Base-by-base conservation (phyloP, 345 rosid species). In the Bruguiera gymnorhiza region DNA sequence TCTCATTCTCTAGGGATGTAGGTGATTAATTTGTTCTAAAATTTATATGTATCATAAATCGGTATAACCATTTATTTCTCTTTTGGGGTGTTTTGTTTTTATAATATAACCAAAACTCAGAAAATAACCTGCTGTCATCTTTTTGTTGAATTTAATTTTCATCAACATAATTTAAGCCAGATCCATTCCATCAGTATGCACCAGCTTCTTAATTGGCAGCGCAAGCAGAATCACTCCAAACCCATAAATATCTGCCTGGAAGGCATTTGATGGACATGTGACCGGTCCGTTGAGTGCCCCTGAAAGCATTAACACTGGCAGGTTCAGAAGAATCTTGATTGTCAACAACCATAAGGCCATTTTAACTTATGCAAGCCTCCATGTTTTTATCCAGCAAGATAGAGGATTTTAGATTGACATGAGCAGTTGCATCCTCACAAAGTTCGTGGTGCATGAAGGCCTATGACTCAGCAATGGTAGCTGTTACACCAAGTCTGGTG, bases 401-500 rank as follows among this genome's bases (percentile, higher is more conserved):
- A 80, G 86, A 81, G 57, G 93, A 84, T 74, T 86, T 88, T 63
- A 88, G 70, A 76, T 84, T 86, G 3, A 90, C 93, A 62, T 88
- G 90, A 11, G 82, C 78, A 18, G 86, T 78, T 8, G 74, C 71
- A 8, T 69, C 73, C 3, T 55, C 36, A 1, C 15, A 11, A 26
- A 84, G 85, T 57, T 81, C 79, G 66, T 73, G 79, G 62, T n/a
- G n/a, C n/a, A n/a, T n/a, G n/a, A n/a, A n/a, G n/a, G n/a, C n/a
- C n/a, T n/a, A n/a, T n/a, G n/a, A n/a, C n/a, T n/a, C n/a, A n/a
- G n/a, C n/a, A n/a, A n/a, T n/a, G n/a, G n/a, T n/a, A n/a, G n/a
- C n/a, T n/a, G n/a, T n/a, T n/a, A n/a, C n/a, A n/a, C n/a, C n/a
- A n/a, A n/a, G n/a, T n/a, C n/a, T n/a, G n/a, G n/a, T n/a, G n/a